These are phyloP conservation scores for Ophiocordyceps australis DNA, from an alignment of 2,329 filamentous ascomycete species.

Conservation along the genomic window DNA sequence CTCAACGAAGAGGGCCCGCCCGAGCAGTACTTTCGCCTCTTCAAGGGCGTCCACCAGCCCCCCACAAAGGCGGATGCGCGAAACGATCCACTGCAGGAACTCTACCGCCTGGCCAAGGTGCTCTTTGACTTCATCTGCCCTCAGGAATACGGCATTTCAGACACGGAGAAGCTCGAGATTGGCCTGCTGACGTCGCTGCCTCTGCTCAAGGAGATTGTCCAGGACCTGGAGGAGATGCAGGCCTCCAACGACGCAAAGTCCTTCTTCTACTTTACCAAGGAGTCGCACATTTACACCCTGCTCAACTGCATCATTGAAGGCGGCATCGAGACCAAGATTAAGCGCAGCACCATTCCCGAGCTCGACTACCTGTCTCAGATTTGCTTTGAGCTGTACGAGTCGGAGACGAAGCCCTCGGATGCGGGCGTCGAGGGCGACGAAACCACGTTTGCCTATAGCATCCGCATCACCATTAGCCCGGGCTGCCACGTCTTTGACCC, in stretches of 20 bases:
- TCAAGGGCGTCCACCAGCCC: slow-evolving; percentile 54
- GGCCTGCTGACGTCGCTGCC: slow-evolving; percentile 86
- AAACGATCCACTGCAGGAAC: slow-evolving; percentile 74
- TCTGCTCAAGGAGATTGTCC: slow-evolving; percentile 88
- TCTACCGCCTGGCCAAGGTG: slow-evolving; percentile 87
- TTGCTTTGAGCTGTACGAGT: slow-evolving; percentile 95
- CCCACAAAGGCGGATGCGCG: slow-evolving; percentile 61
- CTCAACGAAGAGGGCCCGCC: slow-evolving; percentile 35
- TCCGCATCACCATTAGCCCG: slow-evolving; percentile 87
- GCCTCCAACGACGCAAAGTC: slow-evolving; percentile 86
- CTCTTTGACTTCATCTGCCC: slow-evolving; percentile 97
- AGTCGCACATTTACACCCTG: slow-evolving; percentile 95
- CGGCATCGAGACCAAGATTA: slow-evolving; percentile 92
- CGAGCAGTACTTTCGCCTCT: slow-evolving; percentile 78
- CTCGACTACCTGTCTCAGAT: slow-evolving; percentile 96
- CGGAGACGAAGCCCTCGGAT: slow-evolving; percentile 47
- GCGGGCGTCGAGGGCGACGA: slow-evolving; percentile 27
- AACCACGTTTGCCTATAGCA: slow-evolving; percentile 79
- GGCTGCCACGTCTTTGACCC: slow-evolving; percentile 95
- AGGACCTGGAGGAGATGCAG: slow-evolving; percentile 92
- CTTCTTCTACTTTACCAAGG: slow-evolving; percentile 98
- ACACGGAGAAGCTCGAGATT: slow-evolving; percentile 96
- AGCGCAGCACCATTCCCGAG: slow-evolving; percentile 85
- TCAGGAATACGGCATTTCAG: slow-evolving; percentile 92
- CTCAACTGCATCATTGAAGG: slow-evolving; percentile 96